These are phyloP conservation scores for Suillus bovinus DNA, from an alignment of 768 basidiomycete species.

Conservation along the genomic window DNA sequence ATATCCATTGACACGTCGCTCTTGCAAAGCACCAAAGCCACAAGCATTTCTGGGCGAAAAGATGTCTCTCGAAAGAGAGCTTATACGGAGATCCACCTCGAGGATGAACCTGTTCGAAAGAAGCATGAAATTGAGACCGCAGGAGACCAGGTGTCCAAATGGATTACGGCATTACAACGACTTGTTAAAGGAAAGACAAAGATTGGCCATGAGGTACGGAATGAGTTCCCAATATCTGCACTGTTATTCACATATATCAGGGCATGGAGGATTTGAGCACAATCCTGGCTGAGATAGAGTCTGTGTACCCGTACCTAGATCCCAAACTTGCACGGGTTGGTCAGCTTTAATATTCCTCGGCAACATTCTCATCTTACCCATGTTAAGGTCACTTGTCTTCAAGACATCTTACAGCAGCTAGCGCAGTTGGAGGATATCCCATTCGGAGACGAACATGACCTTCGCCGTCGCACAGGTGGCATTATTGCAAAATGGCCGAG, in stretches of 20 bases:
- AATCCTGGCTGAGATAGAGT: slow-evolving; percentile 32
- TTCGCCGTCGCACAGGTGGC: slow-evolving; percentile 24
- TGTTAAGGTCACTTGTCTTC: slow-evolving; percentile 22
- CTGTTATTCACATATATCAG: slow-evolving; percentile 14
- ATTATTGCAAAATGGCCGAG: slow-evolving; percentile 18
- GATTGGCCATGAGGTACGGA: slow-evolving; percentile 17
- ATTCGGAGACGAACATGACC: slow-evolving; percentile 28
- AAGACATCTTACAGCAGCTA: slow-evolving; percentile 24
- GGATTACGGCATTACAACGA: slow-evolving; percentile 29
- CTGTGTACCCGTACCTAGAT: slow-evolving; percentile 18
- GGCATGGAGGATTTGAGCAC: slow-evolving; percentile 28
- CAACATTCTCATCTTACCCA: background rate
- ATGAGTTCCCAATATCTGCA: background rate
- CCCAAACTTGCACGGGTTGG: slow-evolving; percentile 17
- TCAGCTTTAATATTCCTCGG: background rate
- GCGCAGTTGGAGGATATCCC: slow-evolving; percentile 30
- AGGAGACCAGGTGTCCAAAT: slow-evolving; percentile 16
- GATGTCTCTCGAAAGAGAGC: background rate
- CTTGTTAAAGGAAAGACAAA: slow-evolving; percentile 30
- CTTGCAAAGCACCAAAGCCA: background rate
- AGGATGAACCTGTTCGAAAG: background rate
- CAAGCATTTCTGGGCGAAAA: background rate
- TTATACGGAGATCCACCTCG: background rate
- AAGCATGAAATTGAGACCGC: background rate
- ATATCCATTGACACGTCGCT: background rate